phyloP scores from a whole-genome alignment of 2,329 filamentous ascomycete genomes.

The Nothophaeocryptopus gaeumannii region DNA sequence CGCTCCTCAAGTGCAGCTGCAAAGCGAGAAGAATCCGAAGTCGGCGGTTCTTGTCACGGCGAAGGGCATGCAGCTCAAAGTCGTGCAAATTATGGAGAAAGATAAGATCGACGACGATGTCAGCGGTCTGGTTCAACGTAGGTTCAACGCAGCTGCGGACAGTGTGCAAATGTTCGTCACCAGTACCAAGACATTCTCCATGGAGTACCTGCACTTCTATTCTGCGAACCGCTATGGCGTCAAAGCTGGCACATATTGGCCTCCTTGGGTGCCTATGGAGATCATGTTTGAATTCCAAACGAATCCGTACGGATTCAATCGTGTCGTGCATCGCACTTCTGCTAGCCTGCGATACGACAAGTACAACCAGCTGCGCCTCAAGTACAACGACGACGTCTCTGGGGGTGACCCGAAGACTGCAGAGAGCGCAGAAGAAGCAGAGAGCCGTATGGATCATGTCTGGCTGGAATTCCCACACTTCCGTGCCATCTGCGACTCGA shows the following conservation, averaged over 20 bases:
- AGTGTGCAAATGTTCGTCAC: conserved; percentile 98
- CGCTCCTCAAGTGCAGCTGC: conserved; percentile 94
- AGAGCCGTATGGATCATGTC: conserved; percentile 84
- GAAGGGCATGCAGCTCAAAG: conserved; percentile 97
- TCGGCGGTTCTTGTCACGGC: conserved; percentile 95
- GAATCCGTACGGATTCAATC: conserved; percentile 95
- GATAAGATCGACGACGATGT: conserved; percentile 87
- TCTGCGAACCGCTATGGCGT: conserved; percentile 91
- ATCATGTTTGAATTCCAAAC: conserved; percentile 96
- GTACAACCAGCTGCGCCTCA: conserved; percentile 93
- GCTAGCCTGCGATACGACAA: conserved; percentile 94
- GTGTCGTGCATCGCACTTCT: conserved; percentile 94
- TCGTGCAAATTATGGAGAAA: conserved; percentile 97
- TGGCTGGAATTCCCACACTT: conserved; percentile 96
- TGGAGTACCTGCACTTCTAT: conserved; percentile 84
- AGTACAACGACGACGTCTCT: conserved; percentile 92
- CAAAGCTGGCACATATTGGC: conserved; percentile 81
- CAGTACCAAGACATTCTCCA: conserved; percentile 83
- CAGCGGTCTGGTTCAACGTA: conserved; percentile 89
- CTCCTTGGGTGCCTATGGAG: conserved; percentile 96
- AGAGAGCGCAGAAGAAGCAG: conserved; percentile 44
- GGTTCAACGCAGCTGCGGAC: conserved; percentile 93
- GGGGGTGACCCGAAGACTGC: conserved; percentile 52
- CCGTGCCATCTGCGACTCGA: conserved; percentile 91
- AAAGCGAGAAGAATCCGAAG: conserved; percentile 97